Conservation (phyloP, 2,329 filamentous ascomycete species). For the Botrytis squamosa region DNA sequence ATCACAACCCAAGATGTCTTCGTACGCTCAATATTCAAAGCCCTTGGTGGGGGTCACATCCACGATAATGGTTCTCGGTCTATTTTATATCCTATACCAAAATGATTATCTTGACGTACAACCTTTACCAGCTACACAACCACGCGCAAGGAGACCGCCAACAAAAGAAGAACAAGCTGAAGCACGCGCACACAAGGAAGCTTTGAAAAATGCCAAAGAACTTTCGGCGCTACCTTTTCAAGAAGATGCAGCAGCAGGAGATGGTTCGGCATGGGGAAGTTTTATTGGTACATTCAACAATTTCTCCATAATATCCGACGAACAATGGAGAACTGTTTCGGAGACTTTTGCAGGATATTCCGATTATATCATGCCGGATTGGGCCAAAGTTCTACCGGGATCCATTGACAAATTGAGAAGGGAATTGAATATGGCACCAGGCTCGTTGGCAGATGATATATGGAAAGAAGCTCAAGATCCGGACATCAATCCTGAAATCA, state of each 20-base stretch:
- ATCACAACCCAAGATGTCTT: slow-evolving; percentile 28
- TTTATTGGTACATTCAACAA: slow-evolving; percentile 36
- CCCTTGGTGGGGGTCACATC: slow-evolving; percentile 32
- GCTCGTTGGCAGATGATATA: slow-evolving; percentile 87
- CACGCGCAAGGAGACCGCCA: slow-evolving; percentile 30
- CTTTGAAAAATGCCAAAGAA: slow-evolving; percentile 31
- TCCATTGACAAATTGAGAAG: slow-evolving; percentile 80
- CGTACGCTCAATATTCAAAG: slow-evolving; percentile 17
- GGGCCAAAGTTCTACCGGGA: slow-evolving; percentile 73
- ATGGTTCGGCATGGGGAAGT: slow-evolving; percentile 37
- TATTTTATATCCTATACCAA: slow-evolving; percentile 37
- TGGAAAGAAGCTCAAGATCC: slow-evolving; percentile 90
- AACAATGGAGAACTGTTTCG: slow-evolving; percentile 55
- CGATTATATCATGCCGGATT: slow-evolving; percentile 74
- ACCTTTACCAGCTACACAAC: slow-evolving; percentile 36
- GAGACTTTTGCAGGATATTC: slow-evolving; percentile 53
- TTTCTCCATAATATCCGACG: slow-evolving; percentile 54
- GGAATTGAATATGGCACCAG: slow-evolving; percentile 83
- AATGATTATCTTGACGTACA: slow-evolving; percentile 36
- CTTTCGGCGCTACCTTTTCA: slow-evolving; percentile 34
- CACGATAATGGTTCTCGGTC: slow-evolving; percentile 29
- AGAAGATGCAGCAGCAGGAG: slow-evolving; percentile 24
- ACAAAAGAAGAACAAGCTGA: slow-evolving; percentile 27
- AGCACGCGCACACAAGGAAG: slow-evolving; percentile 29
- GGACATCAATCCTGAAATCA: slow-evolving; percentile 80